Conservation (phyloP, 805 yeast species). For the Barnettozyma vustinii region DNA sequence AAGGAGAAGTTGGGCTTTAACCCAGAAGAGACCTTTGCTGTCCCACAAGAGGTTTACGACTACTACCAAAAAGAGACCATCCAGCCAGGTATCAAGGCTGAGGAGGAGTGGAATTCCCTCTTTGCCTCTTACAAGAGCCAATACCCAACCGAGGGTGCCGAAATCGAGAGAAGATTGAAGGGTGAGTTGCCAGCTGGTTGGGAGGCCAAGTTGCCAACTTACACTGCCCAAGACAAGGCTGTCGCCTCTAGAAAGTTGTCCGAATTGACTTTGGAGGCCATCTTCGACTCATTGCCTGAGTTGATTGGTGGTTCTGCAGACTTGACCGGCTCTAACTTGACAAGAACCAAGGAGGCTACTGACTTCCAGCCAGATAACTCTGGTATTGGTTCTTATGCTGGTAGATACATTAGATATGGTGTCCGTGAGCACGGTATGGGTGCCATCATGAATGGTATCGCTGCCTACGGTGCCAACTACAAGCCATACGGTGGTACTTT, state of each 20-base stretch:
- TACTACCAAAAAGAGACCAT: constrained; percentile 51
- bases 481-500: constrained; percentile 96
- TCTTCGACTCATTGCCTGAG: constrained; percentile 72
- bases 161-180: constrained; percentile 69
- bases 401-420: constrained; percentile 96
- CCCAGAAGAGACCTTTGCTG: constrained; percentile 74
- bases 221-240: constrained; percentile 72
- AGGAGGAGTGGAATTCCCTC: constrained; percentile 69
- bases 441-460: constrained; percentile 95
- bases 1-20: constrained; percentile 82
- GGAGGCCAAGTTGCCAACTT: constrained; percentile 72
- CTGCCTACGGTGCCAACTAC: constrained; percentile 83
- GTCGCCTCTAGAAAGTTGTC: constrained; percentile 93
- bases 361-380: constrained; percentile 90
- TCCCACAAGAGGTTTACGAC: constrained; percentile 79
- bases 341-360: constrained; percentile 75
- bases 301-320: constrained; percentile 98
- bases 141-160: constrained; percentile 77
- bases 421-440: constrained; percentile 99
- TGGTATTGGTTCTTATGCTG: constrained; percentile 78
- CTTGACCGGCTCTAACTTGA: constrained; percentile 93
- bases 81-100: constrained; percentile 58
- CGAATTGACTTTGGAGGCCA: constrained; percentile 64
- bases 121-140: constrained; percentile 56
- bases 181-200: constrained; percentile 80